A percentile compares a stretch with the other conserved stretches of the same genome.
phyloP scores from a whole-genome alignment of 1,284 basidiomycete species.

The Phylloporus gajari region DNA sequence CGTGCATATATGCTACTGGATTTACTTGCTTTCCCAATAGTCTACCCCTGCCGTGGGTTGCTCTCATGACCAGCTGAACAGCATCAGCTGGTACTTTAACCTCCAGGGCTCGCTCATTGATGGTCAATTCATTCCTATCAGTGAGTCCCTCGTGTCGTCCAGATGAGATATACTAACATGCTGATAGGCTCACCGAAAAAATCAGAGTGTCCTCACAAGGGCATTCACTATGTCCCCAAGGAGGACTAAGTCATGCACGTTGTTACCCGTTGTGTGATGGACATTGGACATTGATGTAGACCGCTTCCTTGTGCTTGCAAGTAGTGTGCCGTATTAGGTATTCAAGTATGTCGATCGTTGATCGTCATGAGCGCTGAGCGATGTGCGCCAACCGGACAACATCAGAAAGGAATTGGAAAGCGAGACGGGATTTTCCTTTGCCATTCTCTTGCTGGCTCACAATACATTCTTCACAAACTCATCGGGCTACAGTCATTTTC shows the following conservation, averaged over 20 bases:
- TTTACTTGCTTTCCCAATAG: conserved; percentile 31
- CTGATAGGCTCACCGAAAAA: conserved; percentile 60
- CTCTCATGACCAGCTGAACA: conserved; percentile 56
- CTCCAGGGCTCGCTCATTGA: conserved; percentile 73
- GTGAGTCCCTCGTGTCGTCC: conserved; percentile 48
- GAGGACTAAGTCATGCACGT: conserved; percentile 8
- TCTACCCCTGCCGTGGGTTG: conserved; percentile 72
- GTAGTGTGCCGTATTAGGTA: neutral
- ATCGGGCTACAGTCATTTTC: conserved; percentile 16
- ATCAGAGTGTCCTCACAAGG: conserved; percentile 24
- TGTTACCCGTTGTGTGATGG: neutral
- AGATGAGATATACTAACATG: conserved; percentile 8
- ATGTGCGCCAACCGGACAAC: neutral
- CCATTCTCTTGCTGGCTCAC: too few relatives aligned
- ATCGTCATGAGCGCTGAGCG: neutral
- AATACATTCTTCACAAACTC: too few relatives aligned
- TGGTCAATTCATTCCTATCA: conserved; percentile 68
- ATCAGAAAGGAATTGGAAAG: too few relatives aligned
- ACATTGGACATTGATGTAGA: neutral
- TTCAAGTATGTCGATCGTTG: neutral
- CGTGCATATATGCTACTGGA: neutral
- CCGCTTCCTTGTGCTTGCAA: neutral
- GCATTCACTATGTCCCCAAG: conserved; percentile 29
- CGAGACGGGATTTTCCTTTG: too few relatives aligned
- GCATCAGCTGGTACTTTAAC: conserved; percentile 75